Evolutionary conservation across 306 rosid species (phyloP).

Genomic region (Inga leiocalycina): DNA sequence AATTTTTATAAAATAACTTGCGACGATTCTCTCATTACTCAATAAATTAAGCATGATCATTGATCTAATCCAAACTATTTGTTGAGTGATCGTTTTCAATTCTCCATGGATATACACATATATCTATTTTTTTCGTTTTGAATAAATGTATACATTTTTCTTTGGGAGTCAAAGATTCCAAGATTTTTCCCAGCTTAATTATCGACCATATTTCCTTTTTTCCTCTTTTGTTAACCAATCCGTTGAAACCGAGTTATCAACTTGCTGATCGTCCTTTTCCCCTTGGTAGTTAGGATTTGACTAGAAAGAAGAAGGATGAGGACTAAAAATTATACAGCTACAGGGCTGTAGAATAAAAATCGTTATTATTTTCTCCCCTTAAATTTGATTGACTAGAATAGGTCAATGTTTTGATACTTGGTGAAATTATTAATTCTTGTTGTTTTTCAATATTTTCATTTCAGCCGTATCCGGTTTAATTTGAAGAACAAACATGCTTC

Average conservation of each 20-base stretch:
- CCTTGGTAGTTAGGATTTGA: conserved; percentile 4
- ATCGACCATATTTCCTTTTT: not conserved
- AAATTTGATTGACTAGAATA: not conserved
- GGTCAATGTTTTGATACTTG: not conserved
- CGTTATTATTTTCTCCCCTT: not conserved
- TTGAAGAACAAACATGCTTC: not conserved
- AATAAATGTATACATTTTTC: not conserved
- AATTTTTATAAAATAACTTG: not conserved
- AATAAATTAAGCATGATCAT: not conserved
- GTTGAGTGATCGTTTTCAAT: not conserved
- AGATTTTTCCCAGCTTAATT: not conserved
- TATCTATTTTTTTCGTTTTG: not conserved
- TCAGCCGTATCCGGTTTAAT: not conserved
- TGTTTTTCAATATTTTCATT: not conserved
- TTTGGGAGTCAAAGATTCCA: not conserved
- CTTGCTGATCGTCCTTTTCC: conserved; percentile 6
- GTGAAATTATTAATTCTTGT: not conserved
- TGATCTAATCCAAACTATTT: not conserved
- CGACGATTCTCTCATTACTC: not conserved
- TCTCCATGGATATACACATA: not conserved
- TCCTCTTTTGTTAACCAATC: not conserved
- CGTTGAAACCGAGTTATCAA: not conserved
- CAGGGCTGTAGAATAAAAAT: not conserved
- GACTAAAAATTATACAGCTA: not conserved
- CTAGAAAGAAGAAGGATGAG: not conserved